Evolutionary conservation across 2,329 filamentous ascomycete genomes (phyloP).

Genomic region (Elsinoe fawcettii): DNA sequence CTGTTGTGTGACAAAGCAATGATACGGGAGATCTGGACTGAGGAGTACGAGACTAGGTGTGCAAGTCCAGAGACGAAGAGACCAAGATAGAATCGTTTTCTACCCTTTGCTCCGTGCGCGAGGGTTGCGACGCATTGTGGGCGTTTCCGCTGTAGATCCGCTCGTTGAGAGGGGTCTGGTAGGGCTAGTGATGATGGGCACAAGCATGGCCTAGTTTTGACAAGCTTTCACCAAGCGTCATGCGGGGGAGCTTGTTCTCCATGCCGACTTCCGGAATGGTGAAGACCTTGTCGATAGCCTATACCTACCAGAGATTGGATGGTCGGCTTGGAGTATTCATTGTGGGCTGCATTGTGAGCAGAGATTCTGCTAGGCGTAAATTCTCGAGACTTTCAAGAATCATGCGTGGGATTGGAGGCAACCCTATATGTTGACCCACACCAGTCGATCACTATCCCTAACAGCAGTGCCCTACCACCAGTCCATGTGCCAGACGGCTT

Average conservation of each 20-base stretch:
- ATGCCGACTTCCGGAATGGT: slow-evolving; percentile 3
- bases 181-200: neutral
- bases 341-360: no score
- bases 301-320: neutral
- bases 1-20: no score
- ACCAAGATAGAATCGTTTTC: neutral
- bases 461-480: neutral
- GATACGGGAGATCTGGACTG: neutral
- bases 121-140: neutral
- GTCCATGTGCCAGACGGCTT: neutral
- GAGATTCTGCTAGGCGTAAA: no score
- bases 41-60: neutral
- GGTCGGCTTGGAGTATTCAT: no score
- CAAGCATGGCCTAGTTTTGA: slow-evolving; percentile 6
- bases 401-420: no score
- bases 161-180: neutral
- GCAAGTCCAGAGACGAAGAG: neutral
- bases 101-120: neutral
- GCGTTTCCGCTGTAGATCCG: neutral
- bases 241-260: neutral
- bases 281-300: neutral
- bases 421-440: no score
- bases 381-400: no score
- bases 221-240: slow-evolving; percentile 7
- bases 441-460: no score